Evolutionary conservation across 2,329 filamentous ascomycete genomes (phyloP), one percentile per base, ranked within the genome.

Genomic region (Alternaria novae-zelandiae): DNA sequence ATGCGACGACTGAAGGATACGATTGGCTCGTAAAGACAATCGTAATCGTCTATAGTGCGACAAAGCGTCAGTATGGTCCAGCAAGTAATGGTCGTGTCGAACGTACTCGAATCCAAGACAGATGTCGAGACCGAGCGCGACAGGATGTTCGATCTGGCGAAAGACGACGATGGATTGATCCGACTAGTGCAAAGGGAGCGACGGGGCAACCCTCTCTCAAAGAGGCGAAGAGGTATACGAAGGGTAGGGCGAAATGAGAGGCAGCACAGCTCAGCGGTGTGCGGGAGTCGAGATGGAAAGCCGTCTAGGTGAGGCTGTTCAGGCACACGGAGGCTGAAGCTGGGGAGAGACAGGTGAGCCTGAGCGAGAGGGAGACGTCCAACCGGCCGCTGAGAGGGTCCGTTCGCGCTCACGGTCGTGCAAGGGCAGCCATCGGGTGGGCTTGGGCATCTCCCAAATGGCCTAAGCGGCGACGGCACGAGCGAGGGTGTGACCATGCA

Each of bases 201-300:
- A 71, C 63, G 68, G 64, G 63, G 57, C 46, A 53, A 69, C 66
- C 50, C 74, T 79, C 77, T 80, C 61, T 80, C 78, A 78, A 80
- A 80, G 77, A 79, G 76, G 70, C 58, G 61, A 44, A 54, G 23
- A 46, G 50, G 55, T 55, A 59, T 63, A 43, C 50, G 61, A 69
- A 65, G 50, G 53, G 65, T 57, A 61, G 54, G 67, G 57, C 60
- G 54, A 70, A 78, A 78, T 56, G 77, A 78, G 70, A 71, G 77
- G 67, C 73, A 75, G 73, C 75, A 77, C 76, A 72, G 75, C 76
- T 59, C 74, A 73, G 75, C 76, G 68, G 77, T 74, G 74, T 75
- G 74, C 72, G 46, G 55, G 60, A 54, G 61, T 47, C 43, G 57
- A 65, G 56, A 64, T 55, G 44, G 47, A 55, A 49, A 60, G 28